Evolutionary conservation across 2,329 filamentous ascomycete species (phyloP).

Genomic region (Hymenoscyphus albidus): DNA sequence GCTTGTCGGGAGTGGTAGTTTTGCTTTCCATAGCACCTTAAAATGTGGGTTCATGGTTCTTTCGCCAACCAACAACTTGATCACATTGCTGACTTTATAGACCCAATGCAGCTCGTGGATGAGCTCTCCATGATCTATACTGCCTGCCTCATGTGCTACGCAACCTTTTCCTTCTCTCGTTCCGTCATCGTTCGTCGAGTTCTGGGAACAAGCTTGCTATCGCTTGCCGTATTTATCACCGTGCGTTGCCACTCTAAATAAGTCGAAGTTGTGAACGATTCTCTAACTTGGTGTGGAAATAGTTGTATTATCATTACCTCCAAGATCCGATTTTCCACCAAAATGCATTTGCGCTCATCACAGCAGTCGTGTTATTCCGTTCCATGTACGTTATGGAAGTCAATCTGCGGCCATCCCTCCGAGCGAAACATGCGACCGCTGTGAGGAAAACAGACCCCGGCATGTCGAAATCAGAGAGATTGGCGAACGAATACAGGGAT

Average conservation of each 20-base stretch:
- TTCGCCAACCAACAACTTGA: neutral
- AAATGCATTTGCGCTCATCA: slow-evolving; percentile 62
- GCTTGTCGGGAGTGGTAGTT: slow-evolving; percentile 38
- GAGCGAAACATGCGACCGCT: slow-evolving; percentile 37
- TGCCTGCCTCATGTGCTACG: slow-evolving; percentile 65
- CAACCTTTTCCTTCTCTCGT: slow-evolving; percentile 61
- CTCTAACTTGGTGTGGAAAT: slow-evolving; percentile 8
- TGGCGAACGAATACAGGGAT: slow-evolving; percentile 52
- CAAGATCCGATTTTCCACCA: slow-evolving; percentile 71
- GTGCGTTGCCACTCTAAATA: slow-evolving; percentile 41
- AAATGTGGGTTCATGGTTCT: slow-evolving; percentile 35
- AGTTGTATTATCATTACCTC: slow-evolving; percentile 67
- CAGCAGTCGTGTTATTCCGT: slow-evolving; percentile 55
- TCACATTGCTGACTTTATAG: slow-evolving; percentile 36
- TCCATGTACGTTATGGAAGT: slow-evolving; percentile 66
- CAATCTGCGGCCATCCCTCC: slow-evolving; percentile 53
- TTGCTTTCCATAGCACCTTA: slow-evolving; percentile 40
- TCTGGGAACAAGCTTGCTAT: slow-evolving; percentile 49
- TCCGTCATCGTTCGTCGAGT: slow-evolving; percentile 43
- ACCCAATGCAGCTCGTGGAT: slow-evolving; percentile 68
- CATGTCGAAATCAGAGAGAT: slow-evolving; percentile 52
- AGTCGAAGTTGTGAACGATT: slow-evolving; percentile 46
- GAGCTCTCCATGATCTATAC: slow-evolving; percentile 71
- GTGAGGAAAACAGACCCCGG: slow-evolving; percentile 45
- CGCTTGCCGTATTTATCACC: slow-evolving; percentile 58